Evolutionary conservation across 164 flowering plant species (phyloP), one percentile per base, ranked within the genome.

Genomic region (Stephania yunnanensis): DNA sequence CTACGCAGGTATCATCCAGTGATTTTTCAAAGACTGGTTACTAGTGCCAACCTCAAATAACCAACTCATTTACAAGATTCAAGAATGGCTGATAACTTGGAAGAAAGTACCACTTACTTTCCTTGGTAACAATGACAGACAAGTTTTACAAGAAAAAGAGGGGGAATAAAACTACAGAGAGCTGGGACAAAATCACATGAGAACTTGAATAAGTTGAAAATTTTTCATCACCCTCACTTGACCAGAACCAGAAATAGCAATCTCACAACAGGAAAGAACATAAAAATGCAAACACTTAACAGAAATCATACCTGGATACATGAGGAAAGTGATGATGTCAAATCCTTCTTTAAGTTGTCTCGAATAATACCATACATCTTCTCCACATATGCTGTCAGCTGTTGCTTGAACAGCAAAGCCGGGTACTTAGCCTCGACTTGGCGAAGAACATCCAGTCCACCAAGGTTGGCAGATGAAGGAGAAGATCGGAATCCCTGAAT

Each of bases 401-500:
- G 99, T 84, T 96, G 95, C 88, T 92, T 96, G 83, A 96, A 96
- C 77, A 96, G 95, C 83, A 92, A 84, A 68, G 99, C 99, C 25
- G 99, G 98, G 78, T 96, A 94, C 78, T 96, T 96, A 4, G 98
- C 99, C 79, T 96, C 98, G 71, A 94, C 99, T 79, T 89, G 97
- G 46, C 89, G 94, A 22, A 92, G 90, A 70, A 87, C 89, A 45
- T 89, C 91, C 71, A 87, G 73, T 31, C 80, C 77, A 55, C 84
- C 81, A 83, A 88, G 89, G 79, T 79, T 85, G 71, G 87, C 83
- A 61, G 97, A 85, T 72, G 98, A 92, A 74, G 95, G 92, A 17
- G 97, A 91, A 13, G 98, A 96, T 8, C 99, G 95, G 68, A 96
- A 96, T 68, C 99, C 97, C 99, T 94, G 85, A 70, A 15, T 15